A percentile compares a stretch with the other conserved stretches of the same genome.
These are phyloP conservation scores for Ascochyta rabiei DNA, from an alignment of 2,329 filamentous ascomycete species.

Conservation along the genomic window DNA sequence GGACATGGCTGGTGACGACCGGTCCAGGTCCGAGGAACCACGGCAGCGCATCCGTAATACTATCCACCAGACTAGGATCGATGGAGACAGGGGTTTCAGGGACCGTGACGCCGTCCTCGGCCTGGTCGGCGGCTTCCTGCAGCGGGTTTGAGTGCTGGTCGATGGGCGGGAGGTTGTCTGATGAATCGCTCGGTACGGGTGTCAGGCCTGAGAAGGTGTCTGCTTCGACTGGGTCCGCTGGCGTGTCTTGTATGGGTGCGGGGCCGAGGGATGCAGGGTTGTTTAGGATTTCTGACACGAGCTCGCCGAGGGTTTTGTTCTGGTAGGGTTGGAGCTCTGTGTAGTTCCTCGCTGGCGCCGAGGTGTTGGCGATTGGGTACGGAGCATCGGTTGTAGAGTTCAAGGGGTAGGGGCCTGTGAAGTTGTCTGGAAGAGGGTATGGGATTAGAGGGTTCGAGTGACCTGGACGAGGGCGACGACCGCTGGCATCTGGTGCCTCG, in stretches of 20 bases:
- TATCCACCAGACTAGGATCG: neutral
- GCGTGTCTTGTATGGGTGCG: neutral
- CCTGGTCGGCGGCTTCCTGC: conserved; percentile 7
- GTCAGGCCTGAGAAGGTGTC: neutral
- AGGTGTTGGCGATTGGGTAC: neutral
- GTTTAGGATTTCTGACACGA: neutral
- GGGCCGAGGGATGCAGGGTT: neutral
- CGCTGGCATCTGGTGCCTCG: conserved; percentile 2
- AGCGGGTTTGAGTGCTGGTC: neutral
- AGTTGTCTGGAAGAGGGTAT: neutral
- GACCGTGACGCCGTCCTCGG: neutral
- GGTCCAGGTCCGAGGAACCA: conserved; percentile 1
- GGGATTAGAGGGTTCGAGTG: conserved; percentile 4
- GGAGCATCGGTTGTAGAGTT: neutral
- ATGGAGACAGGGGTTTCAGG: neutral
- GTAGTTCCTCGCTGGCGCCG: neutral
- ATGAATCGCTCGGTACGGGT: neutral
- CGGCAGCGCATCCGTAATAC: conserved; percentile 5
- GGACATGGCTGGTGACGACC: neutral
- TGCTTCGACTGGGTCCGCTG: neutral
- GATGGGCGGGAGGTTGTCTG: neutral
- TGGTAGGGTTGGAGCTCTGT: conserved; percentile 4
- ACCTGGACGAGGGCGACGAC: conserved; percentile 3
- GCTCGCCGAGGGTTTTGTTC: conserved; percentile 13
- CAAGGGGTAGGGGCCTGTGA: neutral